These are phyloP conservation scores for Sideroxylon spinosum DNA, from an alignment of 179 eudicot species.

Conservation along the genomic window DNA sequence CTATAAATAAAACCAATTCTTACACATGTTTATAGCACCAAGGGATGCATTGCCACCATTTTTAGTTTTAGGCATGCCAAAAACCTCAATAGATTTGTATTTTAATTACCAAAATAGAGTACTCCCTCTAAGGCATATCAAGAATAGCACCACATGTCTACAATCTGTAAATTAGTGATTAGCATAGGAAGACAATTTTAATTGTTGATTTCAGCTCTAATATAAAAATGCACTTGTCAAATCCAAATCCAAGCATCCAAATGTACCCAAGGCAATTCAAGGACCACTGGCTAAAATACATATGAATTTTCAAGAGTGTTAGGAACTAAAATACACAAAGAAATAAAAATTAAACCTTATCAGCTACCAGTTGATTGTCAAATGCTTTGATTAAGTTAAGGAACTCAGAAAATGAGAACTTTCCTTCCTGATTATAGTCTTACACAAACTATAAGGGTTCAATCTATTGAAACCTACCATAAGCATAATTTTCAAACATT, in stretches of 20 bases:
- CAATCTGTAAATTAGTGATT: background rate
- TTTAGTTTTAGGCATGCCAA: no score
- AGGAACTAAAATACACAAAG: background rate
- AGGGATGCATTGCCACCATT: no score
- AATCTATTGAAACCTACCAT: background rate
- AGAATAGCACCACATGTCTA: background rate
- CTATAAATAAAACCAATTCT: no score
- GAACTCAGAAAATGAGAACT: constrained; percentile 74
- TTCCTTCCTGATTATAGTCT: constrained; percentile 86
- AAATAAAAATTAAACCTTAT: constrained; percentile 45
- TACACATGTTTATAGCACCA: no score
- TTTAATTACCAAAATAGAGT: no score
- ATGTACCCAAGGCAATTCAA: background rate
- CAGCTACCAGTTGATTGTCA: constrained; percentile 77
- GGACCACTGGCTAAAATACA: background rate
- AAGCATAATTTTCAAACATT: no score
- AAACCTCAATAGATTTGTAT: no score
- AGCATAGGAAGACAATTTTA: background rate
- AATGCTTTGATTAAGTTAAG: constrained; percentile 72
- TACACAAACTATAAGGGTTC: constrained; percentile 24
- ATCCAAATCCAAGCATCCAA: constrained; percentile 3
- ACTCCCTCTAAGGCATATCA: no score
- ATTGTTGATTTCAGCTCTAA: background rate
- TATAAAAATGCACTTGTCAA: background rate
- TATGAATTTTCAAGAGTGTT: background rate